phyloP scores from a whole-genome alignment of 352 stramenopile species.

The Phytophthora cryptogea region DNA sequence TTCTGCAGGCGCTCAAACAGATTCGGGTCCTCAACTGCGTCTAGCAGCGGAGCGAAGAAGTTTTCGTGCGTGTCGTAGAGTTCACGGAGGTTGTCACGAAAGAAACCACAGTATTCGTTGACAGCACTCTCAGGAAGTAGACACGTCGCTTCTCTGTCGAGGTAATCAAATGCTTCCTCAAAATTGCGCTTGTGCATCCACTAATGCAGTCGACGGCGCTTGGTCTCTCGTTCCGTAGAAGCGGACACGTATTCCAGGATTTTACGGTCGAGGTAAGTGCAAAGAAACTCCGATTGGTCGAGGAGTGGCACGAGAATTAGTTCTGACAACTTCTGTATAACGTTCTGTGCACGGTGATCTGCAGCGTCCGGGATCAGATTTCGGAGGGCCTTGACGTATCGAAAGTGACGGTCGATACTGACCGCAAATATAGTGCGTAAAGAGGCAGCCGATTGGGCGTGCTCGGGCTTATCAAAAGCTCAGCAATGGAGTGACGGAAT shows the following conservation, averaged over 20 bases:
- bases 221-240: background rate
- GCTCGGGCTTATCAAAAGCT: constrained; percentile 7
- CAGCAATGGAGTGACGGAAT: background rate
- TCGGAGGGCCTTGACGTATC: constrained; percentile 5
- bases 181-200: constrained; percentile 5
- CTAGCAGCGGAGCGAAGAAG: background rate
- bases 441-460: background rate
- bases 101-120: constrained; percentile 3
- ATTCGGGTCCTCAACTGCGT: too few relatives aligned
- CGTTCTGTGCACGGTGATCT: constrained; percentile 3
- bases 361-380: constrained; percentile 15
- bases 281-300: background rate
- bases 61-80: background rate
- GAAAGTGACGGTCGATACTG: constrained; percentile 1
- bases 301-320: background rate
- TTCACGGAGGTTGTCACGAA: background rate
- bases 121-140: constrained; percentile 8
- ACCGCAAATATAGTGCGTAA: constrained; percentile 7
- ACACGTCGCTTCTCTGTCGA: constrained; percentile 3
- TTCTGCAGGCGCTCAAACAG: background rate
- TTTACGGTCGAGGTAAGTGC: constrained; percentile 4
- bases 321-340: constrained; percentile 7
- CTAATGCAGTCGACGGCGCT: constrained; percentile 1
- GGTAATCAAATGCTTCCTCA: background rate
- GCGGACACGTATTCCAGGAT: background rate